phyloP scores from a whole-genome alignment of 495 filamentous ascomycete species.

The Daldinia concentrica region DNA sequence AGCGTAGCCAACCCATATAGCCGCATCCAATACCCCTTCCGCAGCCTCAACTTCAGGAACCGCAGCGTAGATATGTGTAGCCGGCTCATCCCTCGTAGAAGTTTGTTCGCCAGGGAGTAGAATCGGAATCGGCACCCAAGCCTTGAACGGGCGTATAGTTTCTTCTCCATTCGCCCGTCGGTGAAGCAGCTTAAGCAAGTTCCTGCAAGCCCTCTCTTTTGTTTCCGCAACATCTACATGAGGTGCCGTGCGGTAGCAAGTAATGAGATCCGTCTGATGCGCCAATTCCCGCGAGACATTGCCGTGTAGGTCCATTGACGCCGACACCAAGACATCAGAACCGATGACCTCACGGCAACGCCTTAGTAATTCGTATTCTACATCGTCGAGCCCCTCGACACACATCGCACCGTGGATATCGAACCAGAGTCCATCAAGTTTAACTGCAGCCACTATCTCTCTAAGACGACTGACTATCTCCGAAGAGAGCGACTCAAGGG shows the following conservation, averaged over 20 bases:
- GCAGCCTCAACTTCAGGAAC: constrained; percentile 56
- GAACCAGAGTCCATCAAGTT: constrained; percentile 64
- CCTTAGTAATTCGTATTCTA: constrained; percentile 60
- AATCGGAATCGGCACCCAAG: constrained; percentile 64
- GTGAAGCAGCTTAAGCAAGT: constrained; percentile 56
- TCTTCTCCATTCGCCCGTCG: constrained; percentile 28
- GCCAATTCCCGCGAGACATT: constrained; percentile 63
- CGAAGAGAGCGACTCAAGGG: constrained; percentile 58
- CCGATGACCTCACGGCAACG: constrained; percentile 60
- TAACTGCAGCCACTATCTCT: constrained; percentile 44
- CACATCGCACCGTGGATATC: constrained; percentile 70
- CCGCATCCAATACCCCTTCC: constrained; percentile 61
- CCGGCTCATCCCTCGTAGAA: constrained; percentile 64
- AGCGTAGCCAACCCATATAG: constrained; percentile 68
- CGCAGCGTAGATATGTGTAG: constrained; percentile 61
- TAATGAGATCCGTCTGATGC: constrained; percentile 63
- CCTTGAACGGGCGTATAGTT: constrained; percentile 58
- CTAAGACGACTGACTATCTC: constrained; percentile 60
- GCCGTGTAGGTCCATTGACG: constrained; percentile 67
- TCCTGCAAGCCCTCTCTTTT: constrained; percentile 64
- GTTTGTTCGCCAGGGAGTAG: constrained; percentile 67
- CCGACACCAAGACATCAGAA: constrained; percentile 59
- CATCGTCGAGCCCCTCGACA: constrained; percentile 62
- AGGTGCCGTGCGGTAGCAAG: constrained; percentile 66
- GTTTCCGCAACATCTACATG: constrained; percentile 63